Evolutionary conservation across 2,329 filamentous ascomycete species (phyloP).

Genomic region (Cladosporium phlei): DNA sequence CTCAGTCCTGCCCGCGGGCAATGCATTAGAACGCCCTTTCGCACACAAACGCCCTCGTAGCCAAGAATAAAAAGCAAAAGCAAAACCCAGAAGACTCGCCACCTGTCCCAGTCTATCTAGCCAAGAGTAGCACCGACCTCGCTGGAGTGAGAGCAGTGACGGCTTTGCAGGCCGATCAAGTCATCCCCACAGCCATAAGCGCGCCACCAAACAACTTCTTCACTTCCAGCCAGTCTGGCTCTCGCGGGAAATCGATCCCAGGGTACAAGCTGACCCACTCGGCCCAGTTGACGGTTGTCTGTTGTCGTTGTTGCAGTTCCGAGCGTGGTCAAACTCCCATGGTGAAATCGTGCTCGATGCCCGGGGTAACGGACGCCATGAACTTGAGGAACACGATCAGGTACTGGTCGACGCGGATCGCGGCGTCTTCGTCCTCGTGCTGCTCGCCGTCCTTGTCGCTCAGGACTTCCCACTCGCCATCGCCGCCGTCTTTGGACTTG

Average conservation of each 20-base stretch:
- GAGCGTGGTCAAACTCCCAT: constrained; percentile 69
- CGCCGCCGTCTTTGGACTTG: constrained; percentile 37
- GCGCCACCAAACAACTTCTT: constrained; percentile 26
- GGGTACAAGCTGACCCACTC: constrained; percentile 25
- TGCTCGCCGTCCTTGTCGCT: constrained; percentile 48
- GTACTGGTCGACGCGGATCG: constrained; percentile 84
- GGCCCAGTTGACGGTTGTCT: neutral
- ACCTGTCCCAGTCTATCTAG: no score
- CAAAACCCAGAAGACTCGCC: no score
- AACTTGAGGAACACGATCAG: constrained; percentile 83
- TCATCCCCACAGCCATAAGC: constrained; percentile 28
- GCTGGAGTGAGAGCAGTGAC: no score
- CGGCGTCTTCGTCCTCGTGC: constrained; percentile 60
- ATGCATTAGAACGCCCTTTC: no score
- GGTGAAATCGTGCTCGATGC: constrained; percentile 96
- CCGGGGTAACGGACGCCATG: constrained; percentile 72
- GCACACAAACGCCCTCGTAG: no score
- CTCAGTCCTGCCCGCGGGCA: no score
- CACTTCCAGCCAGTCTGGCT: constrained; percentile 29
- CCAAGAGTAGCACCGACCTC: no score
- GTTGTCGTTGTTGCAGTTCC: no score
- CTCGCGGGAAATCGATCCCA: constrained; percentile 26
- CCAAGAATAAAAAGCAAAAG: no score
- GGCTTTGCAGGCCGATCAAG: constrained; percentile 3
- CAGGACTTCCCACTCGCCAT: constrained; percentile 60